Evolutionary conservation across 257 asterid species (phyloP).

Genomic region (Marsdenia floribunda): DNA sequence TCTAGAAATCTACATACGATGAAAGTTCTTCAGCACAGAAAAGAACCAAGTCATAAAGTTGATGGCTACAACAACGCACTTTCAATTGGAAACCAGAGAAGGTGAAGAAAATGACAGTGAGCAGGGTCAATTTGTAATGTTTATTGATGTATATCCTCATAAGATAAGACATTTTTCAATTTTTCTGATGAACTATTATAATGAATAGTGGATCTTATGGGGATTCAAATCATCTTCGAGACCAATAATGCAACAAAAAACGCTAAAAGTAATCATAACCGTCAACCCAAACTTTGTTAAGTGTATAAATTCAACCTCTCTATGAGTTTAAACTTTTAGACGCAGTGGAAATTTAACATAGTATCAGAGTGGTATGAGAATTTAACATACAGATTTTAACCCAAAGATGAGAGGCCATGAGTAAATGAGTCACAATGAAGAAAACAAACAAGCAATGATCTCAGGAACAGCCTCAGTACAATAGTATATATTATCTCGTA

Average conservation of each 20-base stretch:
- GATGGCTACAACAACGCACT: neutral
- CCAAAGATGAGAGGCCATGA: neutral
- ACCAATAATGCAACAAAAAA: neutral
- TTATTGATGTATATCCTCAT: neutral
- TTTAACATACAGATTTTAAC: neutral
- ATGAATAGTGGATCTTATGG: neutral
- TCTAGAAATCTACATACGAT: neutral
- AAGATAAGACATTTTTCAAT: neutral
- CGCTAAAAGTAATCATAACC: neutral
- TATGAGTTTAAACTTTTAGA: too few relatives aligned
- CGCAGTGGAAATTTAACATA: too few relatives aligned
- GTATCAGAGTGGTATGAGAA: too few relatives aligned
- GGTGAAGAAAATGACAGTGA: neutral
- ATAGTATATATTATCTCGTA: neutral
- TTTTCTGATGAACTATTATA: neutral
- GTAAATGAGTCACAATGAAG: neutral
- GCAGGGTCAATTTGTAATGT: neutral
- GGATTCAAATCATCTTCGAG: neutral
- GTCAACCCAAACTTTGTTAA: neutral
- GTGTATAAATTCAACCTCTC: too few relatives aligned
- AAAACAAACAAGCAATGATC: neutral
- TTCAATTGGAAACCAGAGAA: neutral
- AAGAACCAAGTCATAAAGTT: conserved; percentile 8
- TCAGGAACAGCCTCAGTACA: neutral
- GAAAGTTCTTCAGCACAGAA: neutral